Evolutionary conservation across 164 flowering plant genomes (phyloP), one percentile per base, ranked within the genome.

Genomic region (Echeveria elegans): DNA sequence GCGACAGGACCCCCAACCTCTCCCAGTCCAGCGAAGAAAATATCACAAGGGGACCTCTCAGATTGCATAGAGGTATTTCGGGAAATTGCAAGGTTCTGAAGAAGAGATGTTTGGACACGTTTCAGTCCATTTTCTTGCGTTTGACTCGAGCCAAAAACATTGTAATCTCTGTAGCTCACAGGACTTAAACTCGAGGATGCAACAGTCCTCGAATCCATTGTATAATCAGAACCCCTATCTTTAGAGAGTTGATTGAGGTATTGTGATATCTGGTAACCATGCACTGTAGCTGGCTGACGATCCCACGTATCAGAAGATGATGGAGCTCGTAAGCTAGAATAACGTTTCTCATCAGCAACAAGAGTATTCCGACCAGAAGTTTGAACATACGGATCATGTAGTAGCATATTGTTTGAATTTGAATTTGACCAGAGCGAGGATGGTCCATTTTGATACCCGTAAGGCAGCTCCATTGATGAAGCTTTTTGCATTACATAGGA

Each of bases 361-460:
- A 73, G 32, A 24, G 66, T 68, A 75, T 63, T 74, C 28, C 62
- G 69, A 72, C 69, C 77, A 32, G 90, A 74, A 70, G 50, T 82
- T 67, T 81, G 82, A 43, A 67, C 81, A 74, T 81, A 83, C 37
- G 86, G 79, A 82, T 82, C 91, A 62, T 78, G 67, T 53, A n/a
- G n/a, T n/a, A n/a, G n/a, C n/a, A n/a, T n/a, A n/a, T n/a, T n/a
- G n/a, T n/a, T n/a, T n/a, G n/a, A n/a, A n/a, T n/a, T n/a, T n/a
- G n/a, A n/a, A n/a, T n/a, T n/a, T n/a, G n/a, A n/a, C n/a, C n/a
- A n/a, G n/a, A n/a, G n/a, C n/a, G n/a, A n/a, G n/a, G n/a, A n/a
- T n/a, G n/a, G n/a, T n/a, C n/a, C n/a, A n/a, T n/a, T n/a, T n/a
- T n/a, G n/a, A n/a, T n/a, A n/a, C n/a, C n/a, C n/a, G n/a, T n/a